Evolutionary conservation across 2,329 filamentous ascomycete species (phyloP), one percentile per base, ranked within the genome.

Genomic region (Cercospora berteroae): DNA sequence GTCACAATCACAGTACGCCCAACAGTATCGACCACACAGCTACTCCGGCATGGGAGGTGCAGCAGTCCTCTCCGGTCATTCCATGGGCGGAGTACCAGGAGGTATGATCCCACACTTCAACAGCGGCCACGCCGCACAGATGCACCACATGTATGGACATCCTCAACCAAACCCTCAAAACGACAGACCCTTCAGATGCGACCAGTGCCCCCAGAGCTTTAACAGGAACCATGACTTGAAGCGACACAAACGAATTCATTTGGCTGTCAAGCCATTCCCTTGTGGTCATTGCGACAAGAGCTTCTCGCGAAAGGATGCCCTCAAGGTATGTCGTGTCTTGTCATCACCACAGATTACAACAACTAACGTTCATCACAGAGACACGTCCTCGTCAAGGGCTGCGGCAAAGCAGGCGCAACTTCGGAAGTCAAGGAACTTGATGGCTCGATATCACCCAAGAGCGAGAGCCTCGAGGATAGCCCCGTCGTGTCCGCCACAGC

Each of bases 211-310:
- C 0, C 93, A 96, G 78, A 94, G 92, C 42, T 99, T 99, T 82
- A 98, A 96, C 79, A 86, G 95, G 4, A 98, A 98, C 72, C 95
- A 98, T 77, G 95, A 98, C 76, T 80, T 98, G 74, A 99, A 99
- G 81, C 87, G 95, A 61, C 95, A 99, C 79, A 97, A 97, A 83
- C 85, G 93, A 60, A 98, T 98, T 67, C 95, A 99, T 79, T 81
- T 98, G 66, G 92, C 93, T 0, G 92, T 98, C 48, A 99, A 99
- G 83, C 95, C 95, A 0, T 98, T 94, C 79, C 94, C 94, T 0
- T 99, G 95, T 78, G 87, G 84, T 6, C 90, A 90, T 75, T 99
- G 95, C 78, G 93, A 96, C 69, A 98, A 98, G 86, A 95, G 92
- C 77, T 99, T 99, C 76, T 97, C 94, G 3, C 86, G 95, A 67